These are phyloP conservation scores for Trichosporon sp. DNA, from an alignment of 1,284 basidiomycete genomes.

Conservation along the genomic window DNA sequence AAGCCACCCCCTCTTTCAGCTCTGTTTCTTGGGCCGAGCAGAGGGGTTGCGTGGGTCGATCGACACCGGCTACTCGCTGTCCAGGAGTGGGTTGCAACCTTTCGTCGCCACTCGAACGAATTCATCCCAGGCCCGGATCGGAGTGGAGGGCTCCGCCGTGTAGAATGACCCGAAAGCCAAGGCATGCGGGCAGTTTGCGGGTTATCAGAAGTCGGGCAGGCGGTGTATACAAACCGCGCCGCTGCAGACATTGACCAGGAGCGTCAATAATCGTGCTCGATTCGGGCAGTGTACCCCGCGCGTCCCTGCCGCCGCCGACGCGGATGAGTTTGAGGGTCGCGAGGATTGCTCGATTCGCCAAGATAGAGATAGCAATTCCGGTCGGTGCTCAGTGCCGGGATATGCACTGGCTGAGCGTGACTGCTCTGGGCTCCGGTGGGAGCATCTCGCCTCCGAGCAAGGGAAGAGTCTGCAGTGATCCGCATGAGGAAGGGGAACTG, in stretches of 20 bases:
- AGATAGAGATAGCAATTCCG: too few relatives aligned
- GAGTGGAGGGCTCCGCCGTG: neutral
- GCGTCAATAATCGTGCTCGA: too few relatives aligned
- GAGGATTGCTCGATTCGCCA: too few relatives aligned
- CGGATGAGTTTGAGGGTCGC: too few relatives aligned
- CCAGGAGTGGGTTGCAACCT: neutral
- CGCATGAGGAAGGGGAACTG: too few relatives aligned
- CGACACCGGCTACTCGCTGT: neutral
- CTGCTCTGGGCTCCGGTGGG: too few relatives aligned
- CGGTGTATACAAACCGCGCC: neutral
- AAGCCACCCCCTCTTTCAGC: slow-evolving; percentile 2
- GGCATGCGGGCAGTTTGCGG: neutral
- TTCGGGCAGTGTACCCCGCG: too few relatives aligned
- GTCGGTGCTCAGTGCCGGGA: too few relatives aligned
- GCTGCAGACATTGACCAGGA: neutral
- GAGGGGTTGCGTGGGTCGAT: neutral
- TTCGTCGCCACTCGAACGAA: neutral
- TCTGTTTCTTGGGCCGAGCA: neutral
- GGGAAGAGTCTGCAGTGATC: too few relatives aligned
- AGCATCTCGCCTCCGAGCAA: too few relatives aligned
- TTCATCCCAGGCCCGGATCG: neutral
- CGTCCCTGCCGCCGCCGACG: too few relatives aligned
- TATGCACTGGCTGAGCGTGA: too few relatives aligned
- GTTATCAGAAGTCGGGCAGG: neutral
- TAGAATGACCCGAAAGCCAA: neutral